A percentile compares a stretch with the other conserved stretches of the same genome.
These are phyloP conservation scores for Zymoseptoria tritici DNA, from an alignment of 2,329 filamentous ascomycete genomes.

Conservation along the genomic window DNA sequence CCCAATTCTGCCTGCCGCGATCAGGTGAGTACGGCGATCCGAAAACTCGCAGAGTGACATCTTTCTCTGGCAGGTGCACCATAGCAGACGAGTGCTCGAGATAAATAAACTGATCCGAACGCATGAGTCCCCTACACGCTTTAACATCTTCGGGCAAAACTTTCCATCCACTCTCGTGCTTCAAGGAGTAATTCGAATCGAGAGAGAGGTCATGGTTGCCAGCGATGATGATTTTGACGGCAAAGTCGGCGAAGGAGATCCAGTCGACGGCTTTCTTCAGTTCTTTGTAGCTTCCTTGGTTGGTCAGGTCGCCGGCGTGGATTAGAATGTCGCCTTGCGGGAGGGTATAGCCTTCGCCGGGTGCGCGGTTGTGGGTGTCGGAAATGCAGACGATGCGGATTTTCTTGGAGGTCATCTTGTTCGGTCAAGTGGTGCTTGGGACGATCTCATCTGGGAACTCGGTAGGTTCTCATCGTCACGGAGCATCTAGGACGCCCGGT, in stretches of 20 bases:
- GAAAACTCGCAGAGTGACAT: constrained; percentile 59
- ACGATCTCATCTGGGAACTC: not conserved
- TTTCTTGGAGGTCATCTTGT: constrained; percentile 22
- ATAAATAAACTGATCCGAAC: constrained; percentile 52
- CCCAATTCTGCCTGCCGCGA: constrained; percentile 45
- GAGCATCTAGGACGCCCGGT: not conserved
- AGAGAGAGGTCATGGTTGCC: constrained; percentile 72
- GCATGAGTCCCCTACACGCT: constrained; percentile 49
- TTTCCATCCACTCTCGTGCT: constrained; percentile 24
- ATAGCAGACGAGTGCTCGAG: constrained; percentile 51
- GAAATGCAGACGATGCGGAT: constrained; percentile 68
- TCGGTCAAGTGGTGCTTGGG: not conserved
- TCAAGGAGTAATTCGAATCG: constrained; percentile 36
- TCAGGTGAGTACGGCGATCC: constrained; percentile 60
- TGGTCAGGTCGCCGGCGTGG: constrained; percentile 70
- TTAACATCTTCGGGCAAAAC: constrained; percentile 38
- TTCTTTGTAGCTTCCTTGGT: constrained; percentile 55
- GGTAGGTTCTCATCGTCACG: not conserved
- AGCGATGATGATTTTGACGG: constrained; percentile 63
- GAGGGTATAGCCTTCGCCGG: constrained; percentile 49
- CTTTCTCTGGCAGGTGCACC: constrained; percentile 53
- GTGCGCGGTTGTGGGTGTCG: constrained; percentile 61
- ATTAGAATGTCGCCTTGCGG: constrained; percentile 67
- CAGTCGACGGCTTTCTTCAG: constrained; percentile 57
- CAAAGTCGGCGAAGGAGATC: constrained; percentile 60